A percentile compares a stretch with the other conserved stretches of the same genome.
phyloP scores from a whole-genome alignment of 192 early-diverging fungal genomes.

The Gigaspora rosea region DNA sequence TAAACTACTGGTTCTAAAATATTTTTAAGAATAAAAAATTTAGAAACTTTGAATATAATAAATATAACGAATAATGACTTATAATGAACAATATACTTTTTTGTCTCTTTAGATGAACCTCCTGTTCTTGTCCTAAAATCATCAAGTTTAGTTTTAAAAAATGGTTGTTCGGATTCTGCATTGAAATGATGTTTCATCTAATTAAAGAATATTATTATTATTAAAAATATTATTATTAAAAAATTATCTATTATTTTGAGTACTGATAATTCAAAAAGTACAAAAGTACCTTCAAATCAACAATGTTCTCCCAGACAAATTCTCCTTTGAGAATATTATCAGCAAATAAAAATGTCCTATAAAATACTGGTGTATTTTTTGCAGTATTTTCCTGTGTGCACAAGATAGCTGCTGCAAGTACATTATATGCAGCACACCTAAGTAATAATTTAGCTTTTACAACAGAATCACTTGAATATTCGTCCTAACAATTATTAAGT shows the following conservation, averaged over 20 bases:
- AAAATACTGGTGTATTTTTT: conserved; percentile 48
- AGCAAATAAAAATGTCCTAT: conserved; percentile 59
- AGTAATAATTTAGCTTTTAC: conserved; percentile 33
- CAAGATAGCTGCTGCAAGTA: conserved; percentile 53
- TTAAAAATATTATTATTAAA: neutral
- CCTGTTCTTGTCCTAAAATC: conserved; percentile 4
- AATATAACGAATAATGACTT: too few species aligned
- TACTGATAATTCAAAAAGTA: neutral
- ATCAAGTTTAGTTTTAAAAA: neutral
- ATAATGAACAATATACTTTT: neutral
- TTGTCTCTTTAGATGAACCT: neutral
- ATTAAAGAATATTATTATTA: neutral
- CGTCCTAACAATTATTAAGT: conserved; percentile 22
- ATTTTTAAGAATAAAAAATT: neutral
- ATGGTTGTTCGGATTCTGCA: neutral
- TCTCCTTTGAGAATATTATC: conserved; percentile 54
- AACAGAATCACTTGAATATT: conserved; percentile 27
- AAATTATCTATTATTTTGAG: neutral
- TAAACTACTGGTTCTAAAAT: neutral
- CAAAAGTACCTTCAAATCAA: conserved; percentile 44
- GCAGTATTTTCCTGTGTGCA: conserved; percentile 48
- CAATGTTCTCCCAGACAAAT: conserved; percentile 63
- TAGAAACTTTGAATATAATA: neutral
- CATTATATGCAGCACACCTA: conserved; percentile 62
- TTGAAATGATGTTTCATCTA: neutral